A percentile compares a stretch with the other conserved stretches of the same genome.
phyloP scores from a whole-genome alignment of 257 asterid genomes.

The Solanum gracilifrons region DNA sequence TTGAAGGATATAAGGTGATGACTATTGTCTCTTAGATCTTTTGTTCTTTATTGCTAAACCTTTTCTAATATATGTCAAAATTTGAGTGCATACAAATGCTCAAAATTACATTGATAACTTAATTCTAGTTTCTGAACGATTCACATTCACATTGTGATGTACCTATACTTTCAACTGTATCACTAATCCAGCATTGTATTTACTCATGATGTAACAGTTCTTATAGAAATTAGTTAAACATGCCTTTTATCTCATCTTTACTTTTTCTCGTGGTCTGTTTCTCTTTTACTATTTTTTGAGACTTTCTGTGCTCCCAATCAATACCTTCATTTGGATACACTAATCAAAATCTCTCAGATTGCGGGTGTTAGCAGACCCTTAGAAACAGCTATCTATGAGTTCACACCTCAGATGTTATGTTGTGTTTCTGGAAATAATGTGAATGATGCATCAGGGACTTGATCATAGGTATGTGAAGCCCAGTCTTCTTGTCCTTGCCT shows the following conservation, averaged over 20 bases:
- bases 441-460: neutral
- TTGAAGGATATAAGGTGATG: constrained; percentile 81
- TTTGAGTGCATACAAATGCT: neutral
- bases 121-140: neutral
- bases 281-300: neutral
- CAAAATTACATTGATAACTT: neutral
- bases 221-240: neutral
- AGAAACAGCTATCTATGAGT: neutral
- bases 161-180: neutral
- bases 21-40: neutral
- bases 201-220: neutral
- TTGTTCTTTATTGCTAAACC: neutral
- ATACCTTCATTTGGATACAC: neutral
- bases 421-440: neutral
- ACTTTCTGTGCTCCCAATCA: neutral
- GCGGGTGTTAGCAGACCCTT: neutral
- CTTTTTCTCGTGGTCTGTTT: neutral
- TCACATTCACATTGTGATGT: neutral
- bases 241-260: neutral
- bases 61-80: neutral
- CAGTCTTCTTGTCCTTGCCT: neutral
- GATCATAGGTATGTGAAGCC: neutral
- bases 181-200: neutral
- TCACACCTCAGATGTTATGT: neutral
- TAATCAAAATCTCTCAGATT: neutral